A percentile compares a stretch with the other conserved stretches of the same genome.
Evolutionary conservation across 352 stramenopile species (phyloP).

Genomic region (Phytophthora vignae): DNA sequence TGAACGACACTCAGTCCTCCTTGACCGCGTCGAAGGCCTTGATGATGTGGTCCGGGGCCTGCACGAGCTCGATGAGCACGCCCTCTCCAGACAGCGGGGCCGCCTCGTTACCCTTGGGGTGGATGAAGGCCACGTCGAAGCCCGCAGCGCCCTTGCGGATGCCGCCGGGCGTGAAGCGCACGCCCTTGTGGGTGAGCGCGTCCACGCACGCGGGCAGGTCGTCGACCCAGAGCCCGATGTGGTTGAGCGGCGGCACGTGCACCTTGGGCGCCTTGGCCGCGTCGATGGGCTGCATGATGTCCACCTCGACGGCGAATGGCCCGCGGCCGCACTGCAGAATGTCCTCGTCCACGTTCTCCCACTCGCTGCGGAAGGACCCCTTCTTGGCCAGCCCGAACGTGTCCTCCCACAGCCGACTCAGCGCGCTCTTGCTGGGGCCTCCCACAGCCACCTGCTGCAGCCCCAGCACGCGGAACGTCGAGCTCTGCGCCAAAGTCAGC

Average conservation of each 20-base stretch:
- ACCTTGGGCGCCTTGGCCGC: constrained; percentile 93
- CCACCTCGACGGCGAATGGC: constrained; percentile 95
- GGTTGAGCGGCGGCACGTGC: constrained; percentile 97
- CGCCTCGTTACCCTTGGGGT: constrained; percentile 97
- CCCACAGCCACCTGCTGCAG: constrained; percentile 98
- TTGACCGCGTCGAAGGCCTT: constrained; percentile 74
- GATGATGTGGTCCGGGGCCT: constrained; percentile 94
- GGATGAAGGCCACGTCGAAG: constrained; percentile 98
- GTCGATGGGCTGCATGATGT: constrained; percentile 99
- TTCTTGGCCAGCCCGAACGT: constrained; percentile 82
- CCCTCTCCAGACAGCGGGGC: constrained; percentile 93
- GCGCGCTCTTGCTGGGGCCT: constrained; percentile 84
- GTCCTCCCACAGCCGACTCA: constrained; percentile 90
- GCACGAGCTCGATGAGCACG: constrained; percentile 98
- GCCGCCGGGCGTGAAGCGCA: constrained; percentile 97
- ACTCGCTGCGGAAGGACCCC: constrained; percentile 77
- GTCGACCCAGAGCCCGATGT: constrained; percentile 99
- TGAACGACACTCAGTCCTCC: constrained; percentile 25
- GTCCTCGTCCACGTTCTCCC: constrained; percentile 99
- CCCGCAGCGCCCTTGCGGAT: constrained; percentile 97
- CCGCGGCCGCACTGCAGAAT: constrained; percentile 94
- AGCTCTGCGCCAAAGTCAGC: constrained; percentile 36
- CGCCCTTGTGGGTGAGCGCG: constrained; percentile 92
- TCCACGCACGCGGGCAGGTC: constrained; percentile 92
- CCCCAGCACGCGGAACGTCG: constrained; percentile 95